Conservation (phyloP, 1,284 basidiomycete genomes). For the Ceratobasidium sp. region DNA sequence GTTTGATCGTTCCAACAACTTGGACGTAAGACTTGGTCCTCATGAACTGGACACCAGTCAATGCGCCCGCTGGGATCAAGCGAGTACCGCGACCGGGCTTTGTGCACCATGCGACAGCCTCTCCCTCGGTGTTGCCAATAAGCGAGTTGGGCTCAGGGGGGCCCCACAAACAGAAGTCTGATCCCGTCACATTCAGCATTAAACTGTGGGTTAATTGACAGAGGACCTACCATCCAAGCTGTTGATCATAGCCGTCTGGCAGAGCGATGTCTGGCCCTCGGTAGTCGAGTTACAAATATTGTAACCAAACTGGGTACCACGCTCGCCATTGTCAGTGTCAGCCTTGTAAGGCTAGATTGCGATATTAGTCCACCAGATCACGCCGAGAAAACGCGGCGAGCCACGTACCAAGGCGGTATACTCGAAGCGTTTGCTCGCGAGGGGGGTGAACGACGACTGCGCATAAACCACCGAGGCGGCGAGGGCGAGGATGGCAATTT, state of each 20-base stretch:
- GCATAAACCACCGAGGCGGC: slow-evolving; percentile 6
- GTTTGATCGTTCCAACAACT: slow-evolving; percentile 50
- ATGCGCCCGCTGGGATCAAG: slow-evolving; percentile 48
- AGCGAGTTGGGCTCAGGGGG: slow-evolving; percentile 45
- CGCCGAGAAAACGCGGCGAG: too few relatives aligned
- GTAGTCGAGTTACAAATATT: slow-evolving; percentile 50
- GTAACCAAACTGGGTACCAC: slow-evolving; percentile 46
- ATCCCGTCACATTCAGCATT: too few relatives aligned
- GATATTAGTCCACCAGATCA: too few relatives aligned
- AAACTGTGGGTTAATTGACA: too few relatives aligned
- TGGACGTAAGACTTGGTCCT: slow-evolving; percentile 51
- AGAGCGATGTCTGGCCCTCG: slow-evolving; percentile 47
- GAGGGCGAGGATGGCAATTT: neutral
- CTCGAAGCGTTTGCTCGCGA: slow-evolving; percentile 35
- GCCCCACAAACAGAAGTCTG: slow-evolving; percentile 44
- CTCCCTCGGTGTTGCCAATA: slow-evolving; percentile 51
- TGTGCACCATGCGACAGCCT: slow-evolving; percentile 53
- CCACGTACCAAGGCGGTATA: slow-evolving; percentile 37
- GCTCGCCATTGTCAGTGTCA: slow-evolving; percentile 43
- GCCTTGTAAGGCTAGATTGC: slow-evolving; percentile 45
- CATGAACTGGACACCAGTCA: slow-evolving; percentile 50
- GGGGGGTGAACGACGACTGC: slow-evolving; percentile 35
- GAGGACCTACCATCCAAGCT: slow-evolving; percentile 39
- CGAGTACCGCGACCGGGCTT: slow-evolving; percentile 48
- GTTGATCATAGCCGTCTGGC: slow-evolving; percentile 49